phyloP scores from a whole-genome alignment of 208 protist species.

The Endotrypanum monterogeii region DNA sequence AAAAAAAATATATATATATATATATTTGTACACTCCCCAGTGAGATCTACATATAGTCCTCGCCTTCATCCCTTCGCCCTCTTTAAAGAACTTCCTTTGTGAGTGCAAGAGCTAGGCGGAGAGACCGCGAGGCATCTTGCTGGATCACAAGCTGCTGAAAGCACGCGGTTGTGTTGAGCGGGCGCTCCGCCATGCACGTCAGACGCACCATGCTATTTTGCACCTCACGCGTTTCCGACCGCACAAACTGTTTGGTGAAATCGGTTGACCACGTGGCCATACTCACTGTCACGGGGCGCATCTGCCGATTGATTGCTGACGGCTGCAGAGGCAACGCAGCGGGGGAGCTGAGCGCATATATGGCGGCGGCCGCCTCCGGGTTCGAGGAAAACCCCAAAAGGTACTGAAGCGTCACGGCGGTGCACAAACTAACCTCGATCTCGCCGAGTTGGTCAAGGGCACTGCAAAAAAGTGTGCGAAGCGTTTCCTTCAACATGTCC shows the following conservation, averaged over 20 bases:
- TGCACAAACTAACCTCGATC: constrained; percentile 61
- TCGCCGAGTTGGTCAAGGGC: constrained; percentile 54
- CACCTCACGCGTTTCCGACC: constrained; percentile 22
- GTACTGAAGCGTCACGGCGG: constrained; percentile 54
- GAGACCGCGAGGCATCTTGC: constrained; percentile 36
- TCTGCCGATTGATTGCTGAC: constrained; percentile 10
- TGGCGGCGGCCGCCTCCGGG: constrained; percentile 15
- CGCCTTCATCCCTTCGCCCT: neutral
- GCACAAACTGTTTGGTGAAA: constrained; percentile 31
- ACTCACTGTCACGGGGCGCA: constrained; percentile 26
- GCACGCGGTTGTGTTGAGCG: constrained; percentile 62
- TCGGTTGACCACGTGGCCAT: constrained; percentile 21
- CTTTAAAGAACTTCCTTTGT: constrained; percentile 67
- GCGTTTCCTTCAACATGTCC: constrained; percentile 39
- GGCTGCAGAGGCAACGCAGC: constrained; percentile 14
- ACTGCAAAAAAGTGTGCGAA: constrained; percentile 38
- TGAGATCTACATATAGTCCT: neutral
- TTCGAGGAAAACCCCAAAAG: constrained; percentile 34
- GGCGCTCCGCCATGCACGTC: constrained; percentile 82
- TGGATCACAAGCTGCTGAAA: constrained; percentile 81
- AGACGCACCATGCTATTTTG: constrained; percentile 48
- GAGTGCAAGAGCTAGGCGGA: constrained; percentile 63
- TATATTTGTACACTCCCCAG: neutral
- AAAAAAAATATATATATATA: neutral
- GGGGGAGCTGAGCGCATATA: constrained; percentile 31